A percentile compares a stretch with the other conserved stretches of the same genome.
phyloP scores from a whole-genome alignment of 495 filamentous ascomycete genomes.

The Collariella sp. region DNA sequence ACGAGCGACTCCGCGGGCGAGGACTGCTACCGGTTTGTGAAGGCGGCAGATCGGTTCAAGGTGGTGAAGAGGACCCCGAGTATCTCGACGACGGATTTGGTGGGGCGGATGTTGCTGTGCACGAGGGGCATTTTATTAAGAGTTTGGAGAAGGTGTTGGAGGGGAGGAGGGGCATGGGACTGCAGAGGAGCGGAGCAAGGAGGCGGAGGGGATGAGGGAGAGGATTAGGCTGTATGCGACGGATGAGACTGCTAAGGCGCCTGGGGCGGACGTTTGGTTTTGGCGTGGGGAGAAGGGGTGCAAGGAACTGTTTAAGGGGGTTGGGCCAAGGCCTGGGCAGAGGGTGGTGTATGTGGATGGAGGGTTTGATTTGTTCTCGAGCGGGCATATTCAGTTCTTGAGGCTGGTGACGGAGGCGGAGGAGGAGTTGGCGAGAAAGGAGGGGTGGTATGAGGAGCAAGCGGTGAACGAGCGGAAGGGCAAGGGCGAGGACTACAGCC shows the following conservation, averaged over 20 bases:
- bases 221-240: slow-evolving; percentile 78
- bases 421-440: slow-evolving; percentile 51
- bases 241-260: slow-evolving; percentile 62
- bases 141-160: slow-evolving; percentile 57
- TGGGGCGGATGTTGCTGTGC: slow-evolving; percentile 92
- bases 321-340: slow-evolving; percentile 61
- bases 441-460: slow-evolving; percentile 65
- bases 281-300: slow-evolving; percentile 59
- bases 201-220: slow-evolving; percentile 53
- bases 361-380: slow-evolving; percentile 94
- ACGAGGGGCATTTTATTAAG: slow-evolving; percentile 80
- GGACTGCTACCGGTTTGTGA: slow-evolving; percentile 96
- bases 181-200: slow-evolving; percentile 52
- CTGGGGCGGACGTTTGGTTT: slow-evolving; percentile 70
- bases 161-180: slow-evolving; percentile 65
- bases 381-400: slow-evolving; percentile 92
- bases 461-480: slow-evolving; percentile 51
- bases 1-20: slow-evolving; percentile 85
- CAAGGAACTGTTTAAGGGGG: slow-evolving; percentile 55
- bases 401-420: slow-evolving; percentile 63
- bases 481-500: slow-evolving; percentile 63
- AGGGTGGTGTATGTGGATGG: slow-evolving; percentile 90
- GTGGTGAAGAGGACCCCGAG: slow-evolving; percentile 94
- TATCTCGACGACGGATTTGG: slow-evolving; percentile 94
- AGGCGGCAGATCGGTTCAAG: slow-evolving; percentile 80